Conservation (phyloP, 176 grass and related monocot genomes). For the Miscanthus lutarioriparius region DNA sequence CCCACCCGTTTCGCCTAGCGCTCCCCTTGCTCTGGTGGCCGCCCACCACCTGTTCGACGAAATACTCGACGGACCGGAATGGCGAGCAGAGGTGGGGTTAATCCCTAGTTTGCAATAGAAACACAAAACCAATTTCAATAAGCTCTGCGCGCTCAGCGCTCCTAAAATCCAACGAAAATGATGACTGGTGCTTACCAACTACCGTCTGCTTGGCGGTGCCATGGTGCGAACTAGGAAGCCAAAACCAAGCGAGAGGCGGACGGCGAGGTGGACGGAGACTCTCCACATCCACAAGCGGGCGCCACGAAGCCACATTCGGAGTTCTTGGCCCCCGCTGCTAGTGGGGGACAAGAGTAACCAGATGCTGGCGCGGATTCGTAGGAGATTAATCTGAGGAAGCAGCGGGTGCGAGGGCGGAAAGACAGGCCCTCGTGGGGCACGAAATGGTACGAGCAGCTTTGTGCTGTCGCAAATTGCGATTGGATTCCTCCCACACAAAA, state of each 20-base stretch:
- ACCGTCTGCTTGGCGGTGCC: not conserved
- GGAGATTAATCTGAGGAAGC: not conserved
- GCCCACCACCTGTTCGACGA: slow-evolving; percentile 41
- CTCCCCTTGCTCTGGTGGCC: not conserved
- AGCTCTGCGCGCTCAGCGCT: not conserved
- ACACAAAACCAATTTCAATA: not conserved
- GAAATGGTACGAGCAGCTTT: not conserved
- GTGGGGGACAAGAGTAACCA: slow-evolving; percentile 13
- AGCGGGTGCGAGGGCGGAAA: not conserved
- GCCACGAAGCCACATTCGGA: slow-evolving; percentile 1
- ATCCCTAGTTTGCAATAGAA: not conserved
- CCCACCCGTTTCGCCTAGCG: not conserved
- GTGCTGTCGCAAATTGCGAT: slow-evolving; percentile 2
- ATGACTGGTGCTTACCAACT: not conserved
- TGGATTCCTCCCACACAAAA: not conserved
- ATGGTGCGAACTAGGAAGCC: not conserved
- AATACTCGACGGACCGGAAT: slow-evolving; percentile 13
- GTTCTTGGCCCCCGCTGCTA: not conserved
- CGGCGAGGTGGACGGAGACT: not conserved
- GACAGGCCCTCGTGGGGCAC: not conserved
- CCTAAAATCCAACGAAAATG: not conserved
- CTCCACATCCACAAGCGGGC: not conserved
- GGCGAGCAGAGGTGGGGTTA: not conserved
- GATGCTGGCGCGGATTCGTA: not conserved
- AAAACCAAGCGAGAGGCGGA: not conserved